Evolutionary conservation across 2,329 filamentous ascomycete species (phyloP).

Genomic region (Cyphellophora attinorum): DNA sequence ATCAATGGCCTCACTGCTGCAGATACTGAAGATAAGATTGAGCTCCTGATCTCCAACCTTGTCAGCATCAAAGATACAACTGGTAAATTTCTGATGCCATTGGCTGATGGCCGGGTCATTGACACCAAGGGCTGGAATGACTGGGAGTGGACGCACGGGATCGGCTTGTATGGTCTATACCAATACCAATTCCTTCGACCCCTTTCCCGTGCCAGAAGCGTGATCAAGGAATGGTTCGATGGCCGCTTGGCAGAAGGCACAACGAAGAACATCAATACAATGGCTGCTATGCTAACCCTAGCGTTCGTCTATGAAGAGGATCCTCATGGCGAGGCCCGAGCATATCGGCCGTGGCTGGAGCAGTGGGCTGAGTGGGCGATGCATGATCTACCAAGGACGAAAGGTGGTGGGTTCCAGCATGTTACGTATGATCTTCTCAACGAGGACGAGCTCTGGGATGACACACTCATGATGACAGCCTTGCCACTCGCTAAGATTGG

Average conservation of each 20-base stretch:
- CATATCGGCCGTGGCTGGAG: conserved; percentile 68
- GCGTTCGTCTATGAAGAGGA: conserved; percentile 72
- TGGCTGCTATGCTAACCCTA: conserved; percentile 67
- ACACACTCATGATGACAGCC: conserved; percentile 83
- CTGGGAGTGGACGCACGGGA: conserved; percentile 61
- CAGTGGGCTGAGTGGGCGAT: conserved; percentile 77
- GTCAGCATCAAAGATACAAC: conserved; percentile 69
- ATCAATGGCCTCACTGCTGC: conserved; percentile 10
- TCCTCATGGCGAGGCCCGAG: conserved; percentile 51
- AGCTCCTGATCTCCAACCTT: conserved; percentile 61
- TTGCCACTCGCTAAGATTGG: conserved; percentile 74
- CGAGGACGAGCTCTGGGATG: conserved; percentile 70
- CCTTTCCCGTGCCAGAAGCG: conserved; percentile 48
- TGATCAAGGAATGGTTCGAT: conserved; percentile 66
- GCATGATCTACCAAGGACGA: conserved; percentile 63
- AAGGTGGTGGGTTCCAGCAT: conserved; percentile 64
- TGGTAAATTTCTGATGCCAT: conserved; percentile 61
- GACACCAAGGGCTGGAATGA: conserved; percentile 58
- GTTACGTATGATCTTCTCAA: conserved; percentile 64
- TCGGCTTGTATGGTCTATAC: conserved; percentile 73
- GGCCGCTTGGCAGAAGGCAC: conserved; percentile 60
- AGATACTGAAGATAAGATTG: conserved; percentile 47
- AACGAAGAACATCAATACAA: conserved; percentile 79
- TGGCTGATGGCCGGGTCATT: conserved; percentile 65
- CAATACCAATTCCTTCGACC: conserved; percentile 69